Evolutionary conservation across 2,329 filamentous ascomycete genomes (phyloP).

Genomic region (Sporothrix pseudoabietina): DNA sequence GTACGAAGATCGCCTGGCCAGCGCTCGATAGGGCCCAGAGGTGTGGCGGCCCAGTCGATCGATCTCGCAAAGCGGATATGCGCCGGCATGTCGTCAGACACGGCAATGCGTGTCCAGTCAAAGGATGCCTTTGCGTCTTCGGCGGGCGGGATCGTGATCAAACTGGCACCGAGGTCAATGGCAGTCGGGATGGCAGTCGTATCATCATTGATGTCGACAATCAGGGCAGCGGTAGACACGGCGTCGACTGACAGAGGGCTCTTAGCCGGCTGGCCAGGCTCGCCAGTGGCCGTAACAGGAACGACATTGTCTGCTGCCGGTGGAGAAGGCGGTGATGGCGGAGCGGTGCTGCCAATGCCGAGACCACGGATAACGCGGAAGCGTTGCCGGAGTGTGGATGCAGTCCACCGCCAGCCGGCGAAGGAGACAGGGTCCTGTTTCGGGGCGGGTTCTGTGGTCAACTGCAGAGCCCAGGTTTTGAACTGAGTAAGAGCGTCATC

Average conservation of each 20-base stretch:
- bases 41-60: constrained; percentile 71
- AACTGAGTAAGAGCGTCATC: constrained; percentile 62
- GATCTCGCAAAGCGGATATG: constrained; percentile 75
- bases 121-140: constrained; percentile 58
- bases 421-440: constrained; percentile 46
- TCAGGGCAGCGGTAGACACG: neutral
- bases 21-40: constrained; percentile 72
- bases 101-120: constrained; percentile 76
- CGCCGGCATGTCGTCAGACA: constrained; percentile 63
- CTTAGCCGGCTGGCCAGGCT: neutral
- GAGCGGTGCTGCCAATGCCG: constrained; percentile 29
- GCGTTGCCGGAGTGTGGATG: constrained; percentile 67
- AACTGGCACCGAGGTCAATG: constrained; percentile 10
- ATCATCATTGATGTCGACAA: too few relatives aligned
- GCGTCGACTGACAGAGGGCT: neutral
- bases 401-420: constrained; percentile 69
- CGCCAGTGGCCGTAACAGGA: neutral
- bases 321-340: constrained; percentile 44
- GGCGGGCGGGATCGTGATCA: constrained; percentile 24
- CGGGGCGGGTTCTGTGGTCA: constrained; percentile 36
- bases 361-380: constrained; percentile 68
- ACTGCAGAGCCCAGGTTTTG: constrained; percentile 67
- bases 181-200: neutral
- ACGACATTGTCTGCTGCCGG: constrained; percentile 40
- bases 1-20: constrained; percentile 73